phyloP scores from a whole-genome alignment of 2,329 filamentous ascomycete species.

The Claviceps quebecensis region DNA sequence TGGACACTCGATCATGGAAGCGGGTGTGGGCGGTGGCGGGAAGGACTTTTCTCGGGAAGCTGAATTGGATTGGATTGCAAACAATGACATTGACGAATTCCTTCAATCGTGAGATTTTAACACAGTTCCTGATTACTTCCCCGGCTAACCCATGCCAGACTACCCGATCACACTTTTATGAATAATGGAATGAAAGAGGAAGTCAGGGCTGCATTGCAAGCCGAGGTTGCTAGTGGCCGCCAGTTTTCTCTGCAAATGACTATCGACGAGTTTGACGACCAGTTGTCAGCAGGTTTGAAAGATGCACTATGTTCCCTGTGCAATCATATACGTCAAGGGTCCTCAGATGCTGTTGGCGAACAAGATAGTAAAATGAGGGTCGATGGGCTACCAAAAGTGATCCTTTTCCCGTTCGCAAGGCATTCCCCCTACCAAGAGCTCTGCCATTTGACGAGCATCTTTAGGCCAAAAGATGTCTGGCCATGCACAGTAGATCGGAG shows the following conservation, averaged over 20 bases:
- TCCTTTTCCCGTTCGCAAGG: conserved; percentile 70
- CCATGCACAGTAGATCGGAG: conserved; percentile 61
- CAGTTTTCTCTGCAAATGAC: conserved; percentile 14
- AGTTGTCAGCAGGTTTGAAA: conserved; percentile 7
- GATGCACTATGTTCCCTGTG: not conserved
- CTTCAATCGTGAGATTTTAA: conserved; percentile 17
- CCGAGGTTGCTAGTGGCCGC: conserved; percentile 11
- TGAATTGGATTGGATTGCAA: conserved; percentile 47
- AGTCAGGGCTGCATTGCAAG: conserved; percentile 7
- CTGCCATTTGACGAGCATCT: conserved; percentile 50
- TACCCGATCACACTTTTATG: conserved; percentile 7
- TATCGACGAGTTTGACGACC: conserved; percentile 8
- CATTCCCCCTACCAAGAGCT: conserved; percentile 80
- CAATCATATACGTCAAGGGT: not conserved
- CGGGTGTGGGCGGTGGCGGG: conserved; percentile 66
- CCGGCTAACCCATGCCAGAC: conserved; percentile 8
- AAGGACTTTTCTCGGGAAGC: conserved; percentile 57
- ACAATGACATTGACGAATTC: conserved; percentile 38
- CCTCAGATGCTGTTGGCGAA: not conserved
- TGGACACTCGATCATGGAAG: conserved; percentile 53
- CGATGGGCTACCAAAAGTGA: conserved; percentile 23
- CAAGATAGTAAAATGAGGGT: not conserved
- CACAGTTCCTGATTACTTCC: not conserved
- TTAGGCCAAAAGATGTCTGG: conserved; percentile 64
- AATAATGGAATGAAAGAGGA: conserved; percentile 3